Evolutionary conservation across 2,329 filamentous ascomycete genomes (phyloP).

Genomic region (Alternaria angustiovoidea): DNA sequence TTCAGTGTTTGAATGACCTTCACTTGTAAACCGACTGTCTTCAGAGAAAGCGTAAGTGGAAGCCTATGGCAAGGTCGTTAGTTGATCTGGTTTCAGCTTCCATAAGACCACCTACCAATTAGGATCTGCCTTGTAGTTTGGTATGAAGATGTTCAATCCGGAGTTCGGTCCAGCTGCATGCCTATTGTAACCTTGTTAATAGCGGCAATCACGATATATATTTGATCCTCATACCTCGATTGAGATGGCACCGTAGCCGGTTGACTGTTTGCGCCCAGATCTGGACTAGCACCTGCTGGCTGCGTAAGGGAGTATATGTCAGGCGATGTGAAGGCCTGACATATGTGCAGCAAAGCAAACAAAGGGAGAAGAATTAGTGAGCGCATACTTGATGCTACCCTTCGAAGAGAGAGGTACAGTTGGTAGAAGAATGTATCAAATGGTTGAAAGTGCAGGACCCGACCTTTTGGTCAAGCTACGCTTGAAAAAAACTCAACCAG

Average conservation of each 20-base stretch:
- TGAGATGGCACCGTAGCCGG: constrained; percentile 9
- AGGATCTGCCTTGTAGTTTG: constrained; percentile 9
- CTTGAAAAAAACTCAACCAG: background rate
- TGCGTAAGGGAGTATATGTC: constrained; percentile 12
- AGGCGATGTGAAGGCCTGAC: constrained; percentile 13
- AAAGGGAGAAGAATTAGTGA: constrained; percentile 8
- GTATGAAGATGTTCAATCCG: constrained; percentile 11
- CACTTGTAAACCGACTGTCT: constrained; percentile 13
- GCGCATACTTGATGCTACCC: constrained; percentile 8
- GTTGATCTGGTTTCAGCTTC: too few species aligned
- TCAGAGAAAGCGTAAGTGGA: constrained; percentile 9
- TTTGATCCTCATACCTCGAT: constrained; percentile 6
- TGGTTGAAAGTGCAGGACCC: background rate
- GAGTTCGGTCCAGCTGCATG: constrained; percentile 10
- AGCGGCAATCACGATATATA: background rate
- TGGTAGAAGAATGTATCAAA: background rate
- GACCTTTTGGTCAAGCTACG: constrained; percentile 10
- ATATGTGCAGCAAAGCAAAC: constrained; percentile 9
- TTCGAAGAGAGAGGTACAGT: background rate
- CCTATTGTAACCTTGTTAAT: background rate
- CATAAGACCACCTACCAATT: constrained; percentile 5
- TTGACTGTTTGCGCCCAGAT: constrained; percentile 2
- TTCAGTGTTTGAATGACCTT: constrained; percentile 12
- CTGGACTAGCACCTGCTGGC: constrained; percentile 2
- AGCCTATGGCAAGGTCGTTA: constrained; percentile 1